Percentiles rank a stretch among this genome's conserved stretches.
phyloP scores from a whole-genome alignment of 345 rosid genomes.

The Euphorbia tirucalli region DNA sequence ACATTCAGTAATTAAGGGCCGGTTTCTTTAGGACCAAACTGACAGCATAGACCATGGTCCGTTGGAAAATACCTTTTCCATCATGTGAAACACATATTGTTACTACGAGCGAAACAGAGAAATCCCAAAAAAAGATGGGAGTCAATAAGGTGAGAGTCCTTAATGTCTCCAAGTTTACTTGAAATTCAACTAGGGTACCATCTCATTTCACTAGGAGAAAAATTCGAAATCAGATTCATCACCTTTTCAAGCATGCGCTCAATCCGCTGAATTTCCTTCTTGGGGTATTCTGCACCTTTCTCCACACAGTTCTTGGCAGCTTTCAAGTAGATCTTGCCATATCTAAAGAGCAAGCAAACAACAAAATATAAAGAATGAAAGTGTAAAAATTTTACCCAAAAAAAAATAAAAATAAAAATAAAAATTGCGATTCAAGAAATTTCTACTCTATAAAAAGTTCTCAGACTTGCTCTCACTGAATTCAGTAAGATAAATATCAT shows the following conservation, averaged over 20 bases:
- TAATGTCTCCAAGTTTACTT: not conserved
- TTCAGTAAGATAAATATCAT: not conserved
- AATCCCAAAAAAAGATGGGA: not conserved
- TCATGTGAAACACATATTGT: not conserved
- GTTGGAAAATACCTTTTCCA: not conserved
- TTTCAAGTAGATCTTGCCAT: conserved; percentile 78
- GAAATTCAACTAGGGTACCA: not conserved
- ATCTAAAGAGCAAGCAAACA: conserved; percentile 33
- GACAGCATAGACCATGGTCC: not conserved
- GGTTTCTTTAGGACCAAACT: no score
- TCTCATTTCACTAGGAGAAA: not conserved
- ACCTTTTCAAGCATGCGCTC: conserved; percentile 85
- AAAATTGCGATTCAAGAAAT: not conserved
- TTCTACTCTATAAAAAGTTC: not conserved
- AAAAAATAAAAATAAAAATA: not conserved
- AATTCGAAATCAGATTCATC: not conserved
- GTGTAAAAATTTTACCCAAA: not conserved
- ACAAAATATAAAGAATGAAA: not conserved
- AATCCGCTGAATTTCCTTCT: conserved; percentile 75
- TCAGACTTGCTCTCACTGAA: not conserved
- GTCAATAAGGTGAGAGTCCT: not conserved
- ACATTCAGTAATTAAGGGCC: no score
- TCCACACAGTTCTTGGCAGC: conserved; percentile 66
- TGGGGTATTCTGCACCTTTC: conserved; percentile 74
- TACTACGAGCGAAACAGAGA: not conserved